phyloP scores from a whole-genome alignment of 2,329 filamentous ascomycete species.

The Fusarium sp. region DNA sequence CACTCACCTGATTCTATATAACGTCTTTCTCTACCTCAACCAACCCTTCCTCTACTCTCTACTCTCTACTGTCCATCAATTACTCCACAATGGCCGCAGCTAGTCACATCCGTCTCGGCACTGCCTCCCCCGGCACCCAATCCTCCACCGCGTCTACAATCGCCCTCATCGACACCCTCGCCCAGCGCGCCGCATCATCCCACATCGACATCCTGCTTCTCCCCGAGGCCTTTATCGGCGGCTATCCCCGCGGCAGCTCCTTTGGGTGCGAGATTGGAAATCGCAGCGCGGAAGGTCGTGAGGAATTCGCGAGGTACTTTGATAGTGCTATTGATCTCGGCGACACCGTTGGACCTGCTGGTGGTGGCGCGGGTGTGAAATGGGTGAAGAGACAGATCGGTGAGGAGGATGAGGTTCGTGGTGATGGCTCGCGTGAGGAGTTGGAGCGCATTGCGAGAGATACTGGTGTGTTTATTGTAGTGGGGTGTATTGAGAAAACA shows the following conservation, averaged over 20 bases:
- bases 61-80: background rate
- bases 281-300: constrained; percentile 75
- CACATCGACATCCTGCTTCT: constrained; percentile 80
- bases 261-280: constrained; percentile 82
- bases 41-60: background rate
- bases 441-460: constrained; percentile 80
- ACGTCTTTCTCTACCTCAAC: background rate
- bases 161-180: constrained; percentile 70
- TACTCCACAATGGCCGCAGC: constrained; percentile 22
- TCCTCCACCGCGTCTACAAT: constrained; percentile 70
- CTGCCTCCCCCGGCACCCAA: constrained; percentile 65
- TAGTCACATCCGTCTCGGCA: constrained; percentile 62
- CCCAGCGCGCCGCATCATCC: constrained; percentile 68
- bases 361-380: constrained; percentile 74
- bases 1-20: constrained; percentile 12
- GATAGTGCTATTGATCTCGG: constrained; percentile 83
- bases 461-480: constrained; percentile 84
- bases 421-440: constrained; percentile 77
- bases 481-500: constrained; percentile 81
- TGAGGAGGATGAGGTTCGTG: constrained; percentile 51
- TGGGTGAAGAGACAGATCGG: constrained; percentile 74
- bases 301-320: constrained; percentile 87
- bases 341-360: constrained; percentile 70
- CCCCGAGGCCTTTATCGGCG: constrained; percentile 91
- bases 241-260: constrained; percentile 83